A percentile compares a stretch with the other conserved stretches of the same genome.
Conservation (phyloP, 768 basidiomycete genomes). For the Termitomyces sp. region DNA sequence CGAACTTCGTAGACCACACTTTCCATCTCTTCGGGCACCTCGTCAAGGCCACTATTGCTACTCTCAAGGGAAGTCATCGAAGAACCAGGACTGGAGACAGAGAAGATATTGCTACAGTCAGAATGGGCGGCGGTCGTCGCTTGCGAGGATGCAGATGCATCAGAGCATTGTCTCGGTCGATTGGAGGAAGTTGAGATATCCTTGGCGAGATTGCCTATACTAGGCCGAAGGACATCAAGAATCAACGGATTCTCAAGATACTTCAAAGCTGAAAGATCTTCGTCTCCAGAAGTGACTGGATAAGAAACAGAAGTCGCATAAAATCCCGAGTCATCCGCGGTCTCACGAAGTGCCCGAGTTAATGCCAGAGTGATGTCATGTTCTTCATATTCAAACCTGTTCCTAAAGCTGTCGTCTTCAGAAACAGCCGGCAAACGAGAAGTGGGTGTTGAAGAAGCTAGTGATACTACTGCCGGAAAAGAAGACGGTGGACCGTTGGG, state of each 20-base stretch:
- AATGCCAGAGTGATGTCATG: conserved; percentile 22
- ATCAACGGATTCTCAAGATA: conserved; percentile 14
- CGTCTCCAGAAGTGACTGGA: not conserved
- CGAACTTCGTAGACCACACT: conserved; percentile 38
- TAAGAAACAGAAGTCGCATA: not conserved
- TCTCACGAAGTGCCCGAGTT: conserved; percentile 14
- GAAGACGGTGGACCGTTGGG: not conserved
- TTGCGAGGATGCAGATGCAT: conserved; percentile 26
- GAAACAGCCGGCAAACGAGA: not conserved
- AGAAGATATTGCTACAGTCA: conserved; percentile 15
- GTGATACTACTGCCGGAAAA: not conserved
- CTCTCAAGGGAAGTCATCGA: conserved; percentile 19
- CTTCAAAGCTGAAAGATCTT: not conserved
- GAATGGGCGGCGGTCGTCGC: conserved; percentile 20
- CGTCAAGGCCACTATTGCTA: conserved; percentile 18
- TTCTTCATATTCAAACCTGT: conserved; percentile 22
- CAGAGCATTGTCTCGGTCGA: conserved; percentile 24
- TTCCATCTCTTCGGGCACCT: conserved; percentile 16
- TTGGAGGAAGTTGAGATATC: conserved; percentile 7
- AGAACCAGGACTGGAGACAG: conserved; percentile 12
- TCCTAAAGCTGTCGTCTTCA: conserved; percentile 15
- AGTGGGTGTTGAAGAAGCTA: not conserved
- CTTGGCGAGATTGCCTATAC: conserved; percentile 18
- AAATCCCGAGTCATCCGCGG: not conserved
- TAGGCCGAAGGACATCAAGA: conserved; percentile 18